Base-by-base conservation (phyloP, 768 basidiomycete genomes). In the Lyophyllum atratum region DNA sequence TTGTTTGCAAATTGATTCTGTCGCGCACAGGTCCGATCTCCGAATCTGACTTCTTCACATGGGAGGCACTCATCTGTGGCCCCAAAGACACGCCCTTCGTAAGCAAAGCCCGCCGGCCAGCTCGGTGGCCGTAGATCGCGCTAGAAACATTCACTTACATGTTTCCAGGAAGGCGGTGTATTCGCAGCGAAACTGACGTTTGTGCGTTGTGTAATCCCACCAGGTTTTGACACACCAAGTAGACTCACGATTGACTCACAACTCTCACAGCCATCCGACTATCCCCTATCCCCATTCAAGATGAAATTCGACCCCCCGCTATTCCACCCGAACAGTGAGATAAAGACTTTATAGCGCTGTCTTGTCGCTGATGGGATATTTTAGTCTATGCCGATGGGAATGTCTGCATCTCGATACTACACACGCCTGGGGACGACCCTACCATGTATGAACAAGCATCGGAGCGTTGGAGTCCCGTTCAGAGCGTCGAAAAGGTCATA, bases 381-480 rank as follows among this genome's bases (percentile, higher is more conserved):
- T 21, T 70, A 98, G 95, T 98, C 64, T 99, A 99, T 73, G 80
- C 95, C 2, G 94, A 95, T 66, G 97, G 97, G 21, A 95, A 85
- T 49, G 96, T 99, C 49, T 99, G 97, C 78, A 98, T 99, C 66
- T 98, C 95, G 0, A 99, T 99, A 68, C 76, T 99, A 22, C 97
- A 99, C 69, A 89, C 93, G 0, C 97, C 95, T 0, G 92, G 92
- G 9, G 92, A 93, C 67, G 91, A 93, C 63, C 92, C 92, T 17
- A 90, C 87, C 56, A 90, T 92, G 81, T 98, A 98, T 71, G 96
- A 99, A 70, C 85, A 90, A 63, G 93, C 95, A 0, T 93, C 91
- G 19, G 97, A 99, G 68, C 84, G 97, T 37, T 99, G 97, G 97
- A 93, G 91, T 56, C 97, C 97, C n/a, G 96, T 98, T 0, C 96